phyloP scores from a whole-genome alignment of 768 basidiomycete genomes.

The Pisolithus marmoratus region DNA sequence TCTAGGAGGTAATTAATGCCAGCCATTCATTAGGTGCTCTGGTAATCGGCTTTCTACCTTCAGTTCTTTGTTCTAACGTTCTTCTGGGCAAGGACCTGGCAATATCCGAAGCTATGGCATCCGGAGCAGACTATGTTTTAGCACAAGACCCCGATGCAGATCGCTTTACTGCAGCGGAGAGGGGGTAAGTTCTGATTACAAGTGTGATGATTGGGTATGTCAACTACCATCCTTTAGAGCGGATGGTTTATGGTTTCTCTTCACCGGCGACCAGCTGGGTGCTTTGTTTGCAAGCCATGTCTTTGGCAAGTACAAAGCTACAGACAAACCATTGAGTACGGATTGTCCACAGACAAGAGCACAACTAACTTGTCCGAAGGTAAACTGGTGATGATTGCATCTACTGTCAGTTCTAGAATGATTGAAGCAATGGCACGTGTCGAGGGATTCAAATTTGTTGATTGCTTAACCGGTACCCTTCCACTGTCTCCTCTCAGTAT shows the following conservation, averaged over 20 bases:
- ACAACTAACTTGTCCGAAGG: constrained; percentile 34
- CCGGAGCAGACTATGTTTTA: constrained; percentile 58
- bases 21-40: constrained; percentile 37
- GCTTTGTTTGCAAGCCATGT: constrained; percentile 44
- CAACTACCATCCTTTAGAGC: constrained; percentile 5
- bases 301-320: constrained; percentile 39
- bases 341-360: constrained; percentile 21
- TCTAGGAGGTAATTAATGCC: not conserved
- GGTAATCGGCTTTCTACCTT: constrained; percentile 25
- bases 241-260: constrained; percentile 57
- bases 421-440: constrained; percentile 64
- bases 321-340: constrained; percentile 40
- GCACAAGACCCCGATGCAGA: constrained; percentile 91
- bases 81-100: constrained; percentile 58
- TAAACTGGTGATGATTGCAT: constrained; percentile 80
- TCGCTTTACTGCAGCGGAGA: constrained; percentile 74
- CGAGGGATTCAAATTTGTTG: constrained; percentile 80
- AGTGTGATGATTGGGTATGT: not conserved
- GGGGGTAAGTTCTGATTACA: constrained; percentile 34
- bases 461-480: constrained; percentile 74
- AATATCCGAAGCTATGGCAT: constrained; percentile 50
- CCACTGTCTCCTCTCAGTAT: not conserved
- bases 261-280: constrained; percentile 86
- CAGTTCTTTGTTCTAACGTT: not conserved
- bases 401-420: constrained; percentile 91